Evolutionary conservation across 1,284 basidiomycete genomes (phyloP).

Genomic region (Gomphus bonarii): DNA sequence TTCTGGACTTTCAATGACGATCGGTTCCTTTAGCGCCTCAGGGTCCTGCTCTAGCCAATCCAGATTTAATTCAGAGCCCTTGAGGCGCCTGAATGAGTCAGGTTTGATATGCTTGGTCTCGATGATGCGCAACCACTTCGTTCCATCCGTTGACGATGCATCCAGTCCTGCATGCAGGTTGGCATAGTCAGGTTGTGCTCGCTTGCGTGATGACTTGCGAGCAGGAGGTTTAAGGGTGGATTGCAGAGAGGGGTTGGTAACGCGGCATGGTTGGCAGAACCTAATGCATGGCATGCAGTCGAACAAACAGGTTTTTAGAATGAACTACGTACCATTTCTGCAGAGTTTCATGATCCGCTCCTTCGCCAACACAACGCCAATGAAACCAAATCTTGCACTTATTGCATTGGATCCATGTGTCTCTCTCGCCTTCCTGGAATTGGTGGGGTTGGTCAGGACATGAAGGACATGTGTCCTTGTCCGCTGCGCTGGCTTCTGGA

Average conservation of each 20-base stretch:
- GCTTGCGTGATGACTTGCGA: conserved; percentile 69
- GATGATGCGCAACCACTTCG: conserved; percentile 57
- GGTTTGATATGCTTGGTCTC: conserved; percentile 49
- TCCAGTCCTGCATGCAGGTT: conserved; percentile 38
- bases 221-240: conserved; percentile 68
- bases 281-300: conserved; percentile 26
- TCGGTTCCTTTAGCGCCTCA: conserved; percentile 63
- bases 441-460: conserved; percentile 23
- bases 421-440: conserved; percentile 34
- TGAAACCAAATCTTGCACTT: conserved; percentile 74
- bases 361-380: conserved; percentile 67
- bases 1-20: conserved; percentile 63
- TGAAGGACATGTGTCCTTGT: conserved; percentile 33
- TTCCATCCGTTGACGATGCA: conserved; percentile 39
- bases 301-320: neutral
- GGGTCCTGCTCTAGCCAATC: conserved; percentile 67
- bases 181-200: conserved; percentile 63
- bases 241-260: conserved; percentile 43
- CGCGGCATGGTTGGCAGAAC: conserved; percentile 60
- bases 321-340: conserved; percentile 41
- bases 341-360: conserved; percentile 46
- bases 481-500: neutral
- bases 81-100: conserved; percentile 56
- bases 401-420: conserved; percentile 68
- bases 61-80: conserved; percentile 50